phyloP scores from a whole-genome alignment of 108 stramenopile genomes.

The Schizochytrium sp. region DNA sequence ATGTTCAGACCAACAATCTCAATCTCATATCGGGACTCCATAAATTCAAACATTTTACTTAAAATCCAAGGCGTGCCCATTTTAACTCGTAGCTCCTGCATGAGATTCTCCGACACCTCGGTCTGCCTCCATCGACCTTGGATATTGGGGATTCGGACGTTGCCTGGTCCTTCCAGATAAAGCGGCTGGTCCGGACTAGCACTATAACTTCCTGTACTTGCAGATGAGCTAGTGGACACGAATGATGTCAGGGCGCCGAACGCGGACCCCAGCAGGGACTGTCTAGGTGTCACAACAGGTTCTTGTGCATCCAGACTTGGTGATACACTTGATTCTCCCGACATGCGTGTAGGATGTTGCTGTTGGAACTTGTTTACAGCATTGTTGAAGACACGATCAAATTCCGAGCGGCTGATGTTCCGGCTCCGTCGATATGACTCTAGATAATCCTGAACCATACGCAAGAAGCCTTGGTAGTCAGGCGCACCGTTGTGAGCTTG shows the following conservation, averaged over 20 bases:
- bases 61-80: conserved; percentile 59
- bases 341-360: neutral
- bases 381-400: conserved; percentile 43
- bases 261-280: neutral
- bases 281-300: neutral
- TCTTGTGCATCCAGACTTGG: too few species aligned
- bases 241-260: conserved; percentile 47
- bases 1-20: neutral
- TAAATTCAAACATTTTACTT: conserved; percentile 58
- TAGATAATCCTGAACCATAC: conserved; percentile 34
- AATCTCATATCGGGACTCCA: conserved; percentile 53
- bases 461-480: conserved; percentile 16
- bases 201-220: neutral
- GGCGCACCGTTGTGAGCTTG: conserved; percentile 51
- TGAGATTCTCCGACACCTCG: conserved; percentile 33
- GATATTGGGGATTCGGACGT: conserved; percentile 38
- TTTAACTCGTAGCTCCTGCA: conserved; percentile 46
- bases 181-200: conserved; percentile 9
- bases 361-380: neutral
- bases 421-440: conserved; percentile 55
- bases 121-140: conserved; percentile 53
- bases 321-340: neutral
- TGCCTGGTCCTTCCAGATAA: neutral
- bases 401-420: conserved; percentile 29
- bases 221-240: neutral